Evolutionary conservation across 2,329 filamentous ascomycete genomes (phyloP).

Genomic region (Nemania serpens): DNA sequence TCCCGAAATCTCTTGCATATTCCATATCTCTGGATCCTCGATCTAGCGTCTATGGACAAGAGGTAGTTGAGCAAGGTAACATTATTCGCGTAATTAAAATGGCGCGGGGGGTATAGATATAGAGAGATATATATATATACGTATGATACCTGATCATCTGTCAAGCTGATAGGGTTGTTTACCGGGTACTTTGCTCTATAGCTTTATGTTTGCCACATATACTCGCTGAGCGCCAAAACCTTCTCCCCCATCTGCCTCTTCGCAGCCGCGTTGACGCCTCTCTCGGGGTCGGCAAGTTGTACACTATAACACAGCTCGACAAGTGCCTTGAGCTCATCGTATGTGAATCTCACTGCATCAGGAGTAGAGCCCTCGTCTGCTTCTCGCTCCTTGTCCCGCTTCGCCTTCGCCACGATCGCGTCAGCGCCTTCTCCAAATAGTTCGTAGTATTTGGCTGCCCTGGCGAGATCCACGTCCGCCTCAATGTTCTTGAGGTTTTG

Average conservation of each 20-base stretch:
- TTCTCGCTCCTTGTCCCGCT: slow-evolving; percentile 47
- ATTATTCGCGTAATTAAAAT: too few species aligned
- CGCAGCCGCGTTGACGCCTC: slow-evolving; percentile 69
- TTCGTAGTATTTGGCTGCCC: slow-evolving; percentile 69
- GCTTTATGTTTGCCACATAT: slow-evolving; percentile 66
- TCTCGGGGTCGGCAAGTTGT: slow-evolving; percentile 66
- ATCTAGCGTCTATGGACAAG: too few species aligned
- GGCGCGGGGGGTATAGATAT: too few species aligned
- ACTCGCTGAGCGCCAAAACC: slow-evolving; percentile 70
- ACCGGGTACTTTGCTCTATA: background rate
- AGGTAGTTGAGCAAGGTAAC: too few species aligned
- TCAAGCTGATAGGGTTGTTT: background rate
- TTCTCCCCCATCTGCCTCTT: slow-evolving; percentile 73
- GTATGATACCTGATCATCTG: background rate
- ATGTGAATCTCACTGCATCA: slow-evolving; percentile 57
- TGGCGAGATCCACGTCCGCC: slow-evolving; percentile 65
- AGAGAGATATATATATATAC: background rate
- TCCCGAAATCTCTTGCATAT: too few species aligned
- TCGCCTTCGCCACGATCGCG: slow-evolving; percentile 66
- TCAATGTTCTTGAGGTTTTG: slow-evolving; percentile 97
- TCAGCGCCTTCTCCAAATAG: slow-evolving; percentile 70
- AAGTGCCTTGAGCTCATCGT: slow-evolving; percentile 69
- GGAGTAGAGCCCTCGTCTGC: slow-evolving; percentile 42
- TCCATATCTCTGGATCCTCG: too few species aligned
- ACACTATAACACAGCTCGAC: slow-evolving; percentile 72